Base-by-base conservation (phyloP, 805 yeast genomes). In the Saturnispora sanitii region DNA sequence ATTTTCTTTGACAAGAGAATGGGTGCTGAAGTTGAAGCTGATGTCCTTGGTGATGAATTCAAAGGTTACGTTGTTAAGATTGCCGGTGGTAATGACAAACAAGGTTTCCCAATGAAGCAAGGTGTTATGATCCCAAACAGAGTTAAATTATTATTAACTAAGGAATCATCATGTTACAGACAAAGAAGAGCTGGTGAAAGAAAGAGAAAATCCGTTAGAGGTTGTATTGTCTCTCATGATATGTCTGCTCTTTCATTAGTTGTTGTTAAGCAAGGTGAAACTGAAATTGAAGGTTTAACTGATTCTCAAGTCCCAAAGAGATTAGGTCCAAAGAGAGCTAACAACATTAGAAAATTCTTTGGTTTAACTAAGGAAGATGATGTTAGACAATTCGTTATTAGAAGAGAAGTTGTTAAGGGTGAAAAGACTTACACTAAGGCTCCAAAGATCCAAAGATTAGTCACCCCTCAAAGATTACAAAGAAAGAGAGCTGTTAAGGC, bases 61-160 rank as follows among this genome's bases (percentile, higher is more conserved):
- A 90, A 87, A 74, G 98, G 98, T 66, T 92, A 92, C 87, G 71
- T 86, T 67, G 88, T 92, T 84, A 94, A 82, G 79, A 88, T 92
- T 71, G 73, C 96, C 62, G 98, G 98, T 68, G 98, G 98, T 82
- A 92, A 92, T 83, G 98, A 92, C 78, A 92, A 92, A 77, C 98
- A 92, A 79, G 98, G 98, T 77, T 92, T 92, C 96, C 97, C 98
- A 75, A 92, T 94, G 98, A 92, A 88, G 75, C 98, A 94, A 76
- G 98, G 98, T 82, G 98, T 92, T 56, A 76, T 92, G 80, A 92
- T 86, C 78, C 97, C 98, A 74, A 87, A 94, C 81, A 94, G 98
- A 82, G 97, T 92, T 62, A 87, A 84, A 70, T 80, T 92, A 63
- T 79, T 92, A 67, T 77, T 92, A 67, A 70, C 95, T 59, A 80